Evolutionary conservation across 2,329 filamentous ascomycete genomes (phyloP).

Genomic region (Xylaria arbuscula): DNA sequence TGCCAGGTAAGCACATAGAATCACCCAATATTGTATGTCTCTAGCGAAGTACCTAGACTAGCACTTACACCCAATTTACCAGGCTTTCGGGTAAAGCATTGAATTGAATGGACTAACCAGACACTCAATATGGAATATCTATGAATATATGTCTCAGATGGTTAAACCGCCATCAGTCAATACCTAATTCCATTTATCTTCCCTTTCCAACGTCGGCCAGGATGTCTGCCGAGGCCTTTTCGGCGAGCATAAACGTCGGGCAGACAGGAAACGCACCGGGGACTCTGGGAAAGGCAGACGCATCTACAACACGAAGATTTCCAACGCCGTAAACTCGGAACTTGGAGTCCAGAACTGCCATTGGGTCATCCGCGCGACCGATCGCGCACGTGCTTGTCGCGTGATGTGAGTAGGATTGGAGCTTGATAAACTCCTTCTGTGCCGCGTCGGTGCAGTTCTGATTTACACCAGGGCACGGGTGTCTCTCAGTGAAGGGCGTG

Average conservation of each 20-base stretch:
- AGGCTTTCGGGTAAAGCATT: too few species aligned
- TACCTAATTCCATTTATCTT: not conserved
- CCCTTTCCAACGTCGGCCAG: slow-evolving; percentile 31
- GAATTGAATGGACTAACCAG: too few species aligned
- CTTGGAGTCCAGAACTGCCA: slow-evolving; percentile 65
- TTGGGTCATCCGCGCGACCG: slow-evolving; percentile 61
- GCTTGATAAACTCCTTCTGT: slow-evolving; percentile 48
- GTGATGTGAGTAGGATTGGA: slow-evolving; percentile 66
- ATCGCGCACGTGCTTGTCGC: slow-evolving; percentile 66
- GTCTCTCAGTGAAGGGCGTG: slow-evolving; percentile 46
- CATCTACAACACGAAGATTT: slow-evolving; percentile 68
- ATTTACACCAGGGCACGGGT: slow-evolving; percentile 46
- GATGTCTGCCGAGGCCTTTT: slow-evolving; percentile 70
- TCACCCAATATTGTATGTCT: too few species aligned
- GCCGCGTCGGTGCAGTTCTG: slow-evolving; percentile 54
- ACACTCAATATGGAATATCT: too few species aligned
- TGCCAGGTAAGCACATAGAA: not conserved
- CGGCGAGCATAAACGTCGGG: slow-evolving; percentile 66
- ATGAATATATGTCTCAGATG: too few species aligned
- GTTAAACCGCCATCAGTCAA: not conserved
- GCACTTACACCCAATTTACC: too few species aligned
- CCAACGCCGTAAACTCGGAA: slow-evolving; percentile 65
- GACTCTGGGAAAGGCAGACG: slow-evolving; percentile 62
- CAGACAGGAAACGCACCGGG: slow-evolving; percentile 59
- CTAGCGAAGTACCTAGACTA: too few species aligned